A percentile compares a stretch with the other conserved stretches of the same genome.
These are phyloP conservation scores for Ormosia semicastrata DNA, from an alignment of 306 rosid species.

Conservation along the genomic window DNA sequence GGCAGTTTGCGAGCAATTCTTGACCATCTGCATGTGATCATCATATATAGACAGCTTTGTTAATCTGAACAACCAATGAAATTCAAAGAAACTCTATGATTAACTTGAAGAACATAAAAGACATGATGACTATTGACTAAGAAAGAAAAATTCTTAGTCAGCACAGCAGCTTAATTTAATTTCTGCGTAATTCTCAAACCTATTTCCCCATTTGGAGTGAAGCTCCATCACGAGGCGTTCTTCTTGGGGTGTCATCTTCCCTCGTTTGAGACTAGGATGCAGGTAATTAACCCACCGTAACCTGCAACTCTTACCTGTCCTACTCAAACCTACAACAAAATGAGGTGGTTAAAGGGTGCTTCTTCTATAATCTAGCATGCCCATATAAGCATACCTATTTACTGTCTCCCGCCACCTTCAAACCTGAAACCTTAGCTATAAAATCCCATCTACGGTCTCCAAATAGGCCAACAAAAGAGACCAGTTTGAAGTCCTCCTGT, in stretches of 20 bases:
- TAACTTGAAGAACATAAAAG: not conserved
- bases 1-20: conserved; percentile 88
- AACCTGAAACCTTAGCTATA: conserved; percentile 97
- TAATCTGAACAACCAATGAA: not conserved
- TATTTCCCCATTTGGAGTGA: conserved; percentile 96
- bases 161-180: not conserved
- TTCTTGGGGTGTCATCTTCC: conserved; percentile 89
- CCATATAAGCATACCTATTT: conserved; percentile 61
- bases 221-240: conserved; percentile 73
- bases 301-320: conserved; percentile 99
- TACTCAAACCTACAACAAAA: conserved; percentile 79
- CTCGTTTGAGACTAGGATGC: conserved; percentile 93
- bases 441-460: conserved; percentile 99
- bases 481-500: conserved; percentile 75
- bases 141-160: not conserved
- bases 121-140: not conserved
- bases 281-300: conserved; percentile 97
- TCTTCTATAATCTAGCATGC: conserved; percentile 27
- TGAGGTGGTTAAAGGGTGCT: conserved; percentile 51
- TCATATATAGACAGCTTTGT: not conserved
- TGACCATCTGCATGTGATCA: conserved; percentile 71
- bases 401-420: conserved; percentile 99
- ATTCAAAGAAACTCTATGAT: not conserved
- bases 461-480: conserved; percentile 68
- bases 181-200: conserved; percentile 49